Evolutionary conservation across 2,329 filamentous ascomycete genomes (phyloP).

Genomic region (Nothophoma quercina): DNA sequence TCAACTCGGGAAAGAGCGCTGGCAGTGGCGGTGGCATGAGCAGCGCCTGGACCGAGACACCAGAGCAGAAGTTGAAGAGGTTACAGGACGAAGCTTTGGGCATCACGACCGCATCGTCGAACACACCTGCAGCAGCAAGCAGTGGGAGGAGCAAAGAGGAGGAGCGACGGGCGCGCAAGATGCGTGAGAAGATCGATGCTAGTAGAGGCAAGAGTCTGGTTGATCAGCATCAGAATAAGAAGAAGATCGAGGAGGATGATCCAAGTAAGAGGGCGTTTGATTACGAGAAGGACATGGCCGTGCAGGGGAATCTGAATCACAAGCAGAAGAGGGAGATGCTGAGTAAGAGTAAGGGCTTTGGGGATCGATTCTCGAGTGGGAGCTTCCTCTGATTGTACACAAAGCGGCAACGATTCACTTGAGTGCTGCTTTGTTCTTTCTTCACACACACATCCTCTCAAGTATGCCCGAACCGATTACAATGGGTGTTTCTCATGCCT

Average conservation of each 20-base stretch:
- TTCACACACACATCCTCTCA: too few species aligned
- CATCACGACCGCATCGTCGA: constrained; percentile 58
- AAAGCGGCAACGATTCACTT: too few species aligned
- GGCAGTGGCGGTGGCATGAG: constrained; percentile 61
- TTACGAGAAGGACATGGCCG: constrained; percentile 89
- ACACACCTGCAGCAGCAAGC: constrained; percentile 27
- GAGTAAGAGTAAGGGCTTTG: constrained; percentile 80
- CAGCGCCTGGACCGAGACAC: constrained; percentile 86
- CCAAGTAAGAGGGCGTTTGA: constrained; percentile 90
- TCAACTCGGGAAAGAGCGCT: constrained; percentile 73
- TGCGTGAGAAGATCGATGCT: constrained; percentile 64
- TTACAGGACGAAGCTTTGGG: constrained; percentile 85
- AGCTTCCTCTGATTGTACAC: constrained; percentile 61
- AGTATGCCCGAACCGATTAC: too few species aligned
- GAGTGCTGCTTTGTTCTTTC: too few species aligned
- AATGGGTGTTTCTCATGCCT: too few species aligned
- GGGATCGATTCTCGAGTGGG: constrained; percentile 80
- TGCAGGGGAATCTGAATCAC: constrained; percentile 74
- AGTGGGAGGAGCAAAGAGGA: constrained; percentile 50
- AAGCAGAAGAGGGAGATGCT: constrained; percentile 81
- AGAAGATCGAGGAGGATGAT: constrained; percentile 80
- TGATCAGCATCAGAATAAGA: constrained; percentile 56
- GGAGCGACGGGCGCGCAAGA: constrained; percentile 57
- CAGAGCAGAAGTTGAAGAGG: constrained; percentile 82
- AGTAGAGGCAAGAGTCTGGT: constrained; percentile 54